Conservation (phyloP, 177 flowering plant genomes). For the Vitis hybrid region DNA sequence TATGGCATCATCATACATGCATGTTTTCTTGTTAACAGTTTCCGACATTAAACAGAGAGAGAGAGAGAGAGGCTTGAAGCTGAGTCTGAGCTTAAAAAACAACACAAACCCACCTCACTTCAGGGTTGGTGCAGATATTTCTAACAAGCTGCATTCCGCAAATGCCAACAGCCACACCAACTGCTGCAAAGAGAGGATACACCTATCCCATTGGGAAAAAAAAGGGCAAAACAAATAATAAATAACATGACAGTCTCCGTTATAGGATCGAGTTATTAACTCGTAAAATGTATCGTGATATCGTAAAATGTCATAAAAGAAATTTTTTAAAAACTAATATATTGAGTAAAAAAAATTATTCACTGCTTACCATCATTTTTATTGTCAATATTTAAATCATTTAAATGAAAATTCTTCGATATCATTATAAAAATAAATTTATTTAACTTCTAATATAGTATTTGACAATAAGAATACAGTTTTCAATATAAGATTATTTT, state of each 20-base stretch:
- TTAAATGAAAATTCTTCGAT: too few relatives aligned
- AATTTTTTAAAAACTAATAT: too few relatives aligned
- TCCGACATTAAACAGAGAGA: neutral
- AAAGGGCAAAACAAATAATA: neutral
- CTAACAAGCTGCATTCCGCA: constrained; percentile 44
- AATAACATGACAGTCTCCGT: too few relatives aligned
- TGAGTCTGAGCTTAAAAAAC: neutral
- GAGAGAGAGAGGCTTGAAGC: neutral
- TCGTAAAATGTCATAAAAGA: too few relatives aligned
- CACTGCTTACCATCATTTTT: rapidly evolving
- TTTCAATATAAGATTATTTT: too few relatives aligned
- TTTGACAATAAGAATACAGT: too few relatives aligned
- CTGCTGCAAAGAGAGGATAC: constrained; percentile 47
- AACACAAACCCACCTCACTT: constrained; percentile 39
- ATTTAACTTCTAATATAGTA: rapidly evolving
- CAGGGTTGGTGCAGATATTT: constrained; percentile 52
- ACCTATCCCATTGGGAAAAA: constrained; percentile 23
- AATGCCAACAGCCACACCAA: constrained; percentile 44
- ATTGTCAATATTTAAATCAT: too few relatives aligned
- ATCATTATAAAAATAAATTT: too few relatives aligned
- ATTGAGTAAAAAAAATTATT: too few relatives aligned
- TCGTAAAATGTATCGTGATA: too few relatives aligned
- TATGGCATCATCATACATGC: neutral
- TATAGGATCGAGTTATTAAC: too few relatives aligned
- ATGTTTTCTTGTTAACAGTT: neutral